Evolutionary conservation across 2,329 filamentous ascomycete species (phyloP).

Genomic region (Arachnomyces sp.): DNA sequence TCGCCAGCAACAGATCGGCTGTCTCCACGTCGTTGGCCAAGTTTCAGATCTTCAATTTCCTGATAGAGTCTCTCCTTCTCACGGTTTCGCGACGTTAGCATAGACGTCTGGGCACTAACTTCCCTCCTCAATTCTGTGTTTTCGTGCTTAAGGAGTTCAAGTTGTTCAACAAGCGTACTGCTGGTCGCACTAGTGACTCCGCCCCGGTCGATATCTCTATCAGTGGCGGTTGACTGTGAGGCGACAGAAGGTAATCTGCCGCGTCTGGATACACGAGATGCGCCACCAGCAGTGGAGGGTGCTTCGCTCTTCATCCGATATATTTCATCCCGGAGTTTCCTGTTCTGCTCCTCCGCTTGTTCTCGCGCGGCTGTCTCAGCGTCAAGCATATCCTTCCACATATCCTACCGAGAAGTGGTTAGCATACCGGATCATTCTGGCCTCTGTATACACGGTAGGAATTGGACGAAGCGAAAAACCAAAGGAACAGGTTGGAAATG

Average conservation of each 20-base stretch:
- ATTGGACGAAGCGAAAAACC: background rate
- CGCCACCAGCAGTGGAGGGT: conserved; percentile 18
- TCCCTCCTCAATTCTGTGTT: conserved; percentile 88
- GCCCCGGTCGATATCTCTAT: conserved; percentile 31
- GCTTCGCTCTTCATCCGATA: conserved; percentile 53
- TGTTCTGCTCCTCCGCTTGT: conserved; percentile 83
- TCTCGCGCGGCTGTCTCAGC: conserved; percentile 84
- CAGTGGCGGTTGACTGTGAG: conserved; percentile 30
- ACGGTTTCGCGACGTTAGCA: conserved; percentile 90
- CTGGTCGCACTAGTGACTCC: conserved; percentile 51
- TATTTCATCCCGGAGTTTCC: conserved; percentile 72
- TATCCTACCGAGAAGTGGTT: conserved; percentile 47
- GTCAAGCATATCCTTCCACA: conserved; percentile 91
- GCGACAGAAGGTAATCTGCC: conserved; percentile 29
- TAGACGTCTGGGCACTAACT: conserved; percentile 90
- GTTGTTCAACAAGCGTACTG: conserved; percentile 63
- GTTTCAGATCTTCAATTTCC: conserved; percentile 93
- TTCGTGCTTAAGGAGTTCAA: conserved; percentile 77
- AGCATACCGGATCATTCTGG: no score
- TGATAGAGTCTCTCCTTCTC: conserved; percentile 93
- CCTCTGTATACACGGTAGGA: conserved; percentile 1
- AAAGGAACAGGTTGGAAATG: conserved; percentile 14
- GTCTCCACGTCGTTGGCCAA: conserved; percentile 67
- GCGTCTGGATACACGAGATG: conserved; percentile 24
- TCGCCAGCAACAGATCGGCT: conserved; percentile 61